Evolutionary conservation across 2,329 filamentous ascomycete species (phyloP), one percentile per base, ranked within the genome.

Genomic region (Coniella vitis): DNA sequence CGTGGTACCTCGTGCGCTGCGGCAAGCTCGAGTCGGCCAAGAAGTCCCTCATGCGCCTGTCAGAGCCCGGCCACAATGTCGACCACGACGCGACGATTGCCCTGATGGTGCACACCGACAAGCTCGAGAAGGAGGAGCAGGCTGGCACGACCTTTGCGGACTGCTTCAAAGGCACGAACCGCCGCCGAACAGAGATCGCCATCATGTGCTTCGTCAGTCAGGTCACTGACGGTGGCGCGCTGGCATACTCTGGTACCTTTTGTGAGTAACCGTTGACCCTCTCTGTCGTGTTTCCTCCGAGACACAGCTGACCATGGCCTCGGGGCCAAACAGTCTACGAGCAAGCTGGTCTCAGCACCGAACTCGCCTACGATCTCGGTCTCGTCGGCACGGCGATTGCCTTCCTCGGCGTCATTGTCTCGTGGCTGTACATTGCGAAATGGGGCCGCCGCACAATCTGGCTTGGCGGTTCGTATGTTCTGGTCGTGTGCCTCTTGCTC

Each of bases 91-190:
- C 61, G 35, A 63, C 63, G 1, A 53, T 72, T 22, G 65, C 67
- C 34, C 61, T 69, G 52, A 72, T 73, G 63, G 62, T 69, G 1
- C 65, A 71, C 47, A 73, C 71, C 29, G 65, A 72, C 56, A 65
- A 73, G 58, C 56, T 72, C 4, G 74, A 77, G 57, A 64, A 68
- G 48, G 60, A 68, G 48, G 60, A 68, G 52, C 63, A 60, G 1
- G 53, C 55, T 0, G 71, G 72, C 2, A 65, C 64, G 12, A 61
- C 55, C 1, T 74, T 74, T 52, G 54, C 57, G 47, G 73, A 77
- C 54, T 71, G 68, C 51, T 76, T 78, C 66, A 61, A 61, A 10
- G 73, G 73, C 21, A 66, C 66, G 14, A 69, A 77, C 57, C 62
- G 66, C 2, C 67, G 69, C 36, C 68, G 71, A 38, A 73, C 71